Conservation (phyloP, 345 rosid species). For the Citrus sinensis region DNA sequence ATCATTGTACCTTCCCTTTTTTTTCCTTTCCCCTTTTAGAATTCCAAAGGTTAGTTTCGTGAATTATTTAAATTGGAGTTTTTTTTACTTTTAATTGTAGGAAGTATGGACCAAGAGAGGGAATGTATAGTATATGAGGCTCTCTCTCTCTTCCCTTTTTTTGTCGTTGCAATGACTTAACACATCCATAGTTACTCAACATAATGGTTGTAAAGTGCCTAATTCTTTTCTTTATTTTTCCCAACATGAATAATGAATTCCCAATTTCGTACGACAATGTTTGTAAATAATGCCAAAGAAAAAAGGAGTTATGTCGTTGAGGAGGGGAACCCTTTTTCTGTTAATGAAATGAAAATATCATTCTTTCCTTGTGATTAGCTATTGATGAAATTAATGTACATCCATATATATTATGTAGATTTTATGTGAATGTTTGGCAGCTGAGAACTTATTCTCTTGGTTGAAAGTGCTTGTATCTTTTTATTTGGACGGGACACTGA, state of each 20-base stretch:
- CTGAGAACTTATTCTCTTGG: neutral
- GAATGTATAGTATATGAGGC: conserved; percentile 13
- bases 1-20: conserved; percentile 18
- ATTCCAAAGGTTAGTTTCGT: conserved; percentile 15
- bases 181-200: neutral
- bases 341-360: too few species aligned
- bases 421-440: neutral
- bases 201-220: conserved; percentile 5
- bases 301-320: neutral
- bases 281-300: conserved; percentile 2
- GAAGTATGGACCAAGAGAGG: conserved; percentile 14
- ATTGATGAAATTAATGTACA: neutral
- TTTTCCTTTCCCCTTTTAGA: conserved; percentile 9
- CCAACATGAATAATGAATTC: neutral
- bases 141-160: conserved; percentile 3
- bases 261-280: neutral
- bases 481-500: neutral
- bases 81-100: conserved; percentile 15
- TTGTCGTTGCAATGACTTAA: conserved; percentile 8
- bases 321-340: neutral
- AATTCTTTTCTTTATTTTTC: neutral
- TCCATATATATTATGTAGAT: too few species aligned
- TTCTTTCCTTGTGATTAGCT: neutral
- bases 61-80: conserved; percentile 18
- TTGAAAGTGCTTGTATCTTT: neutral